A percentile compares a stretch with the other conserved stretches of the same genome.
Conservation (phyloP, 345 rosid species). For the Hibiscus syriacus region DNA sequence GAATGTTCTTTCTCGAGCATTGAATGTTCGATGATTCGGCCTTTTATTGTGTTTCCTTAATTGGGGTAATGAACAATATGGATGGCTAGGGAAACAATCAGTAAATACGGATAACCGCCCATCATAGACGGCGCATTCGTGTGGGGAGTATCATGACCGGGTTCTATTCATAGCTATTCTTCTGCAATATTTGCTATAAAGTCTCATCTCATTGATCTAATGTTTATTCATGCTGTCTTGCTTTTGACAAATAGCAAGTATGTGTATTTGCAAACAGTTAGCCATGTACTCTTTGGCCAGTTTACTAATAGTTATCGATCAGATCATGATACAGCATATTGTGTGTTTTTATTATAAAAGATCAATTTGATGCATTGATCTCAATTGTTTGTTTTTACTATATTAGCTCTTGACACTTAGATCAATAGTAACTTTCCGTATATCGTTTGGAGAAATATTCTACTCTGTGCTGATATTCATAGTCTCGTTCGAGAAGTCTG, state of each 20-base stretch:
- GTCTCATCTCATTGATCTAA: background rate
- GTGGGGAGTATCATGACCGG: background rate
- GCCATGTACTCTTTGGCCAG: too few species aligned
- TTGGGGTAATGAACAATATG: background rate
- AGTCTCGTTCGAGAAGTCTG: background rate
- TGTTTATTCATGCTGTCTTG: background rate
- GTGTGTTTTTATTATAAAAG: too few species aligned
- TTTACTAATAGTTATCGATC: too few species aligned
- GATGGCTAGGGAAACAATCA: background rate
- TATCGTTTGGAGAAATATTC: background rate
- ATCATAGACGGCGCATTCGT: background rate
- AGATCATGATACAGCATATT: too few species aligned
- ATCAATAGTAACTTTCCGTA: background rate
- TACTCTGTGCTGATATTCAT: background rate
- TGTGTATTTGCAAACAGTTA: too few species aligned
- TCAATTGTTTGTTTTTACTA: too few species aligned
- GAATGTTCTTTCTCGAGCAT: background rate
- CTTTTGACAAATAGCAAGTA: too few species aligned
- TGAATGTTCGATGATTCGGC: background rate
- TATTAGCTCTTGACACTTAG: too few species aligned
- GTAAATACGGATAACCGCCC: background rate
- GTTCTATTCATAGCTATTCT: too few species aligned
- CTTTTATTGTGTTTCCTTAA: background rate
- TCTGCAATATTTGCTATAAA: background rate
- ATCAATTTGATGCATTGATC: too few species aligned